Base-by-base conservation (phyloP, 2,329 filamentous ascomycete genomes). In the Neofusicoccum umdonicola region DNA sequence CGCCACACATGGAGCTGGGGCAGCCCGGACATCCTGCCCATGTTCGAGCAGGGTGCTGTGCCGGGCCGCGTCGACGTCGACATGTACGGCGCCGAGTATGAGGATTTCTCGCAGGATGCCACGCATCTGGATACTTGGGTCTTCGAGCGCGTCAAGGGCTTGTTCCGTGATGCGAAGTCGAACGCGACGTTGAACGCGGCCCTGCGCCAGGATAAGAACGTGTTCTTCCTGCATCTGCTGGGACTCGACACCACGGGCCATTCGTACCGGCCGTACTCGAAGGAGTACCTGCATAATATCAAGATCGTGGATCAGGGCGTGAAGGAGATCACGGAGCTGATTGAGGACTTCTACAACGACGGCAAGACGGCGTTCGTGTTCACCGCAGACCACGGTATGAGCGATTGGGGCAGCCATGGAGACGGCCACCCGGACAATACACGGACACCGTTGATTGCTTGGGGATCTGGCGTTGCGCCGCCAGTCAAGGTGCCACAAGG, bases 1-100 rank as follows among this genome's bases (percentile, higher is more conserved):
- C 85, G 90, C 51, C 96, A 99, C 79, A 99, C 96, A 7, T 99
- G 95, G 95, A 97, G 93, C 77, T 99, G 95, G 95, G 95, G 95
- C 2, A 97, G 93, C 73, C 95, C 95, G 1, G 95, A 99, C 78
- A 99, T 99, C 72, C 80, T 99, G 69, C 91, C 91, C 63, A 99
- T 99, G 95, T 99, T 99, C 75, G 88, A 96, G 74, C 86, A 93
- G 65, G 95, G 95, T n/a, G 94, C 95, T 27, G 88, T 91, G 9
- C 90, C 91, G 0, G 93, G 94, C 7, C 85, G 90, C 67, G 91
- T 99, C 1, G 91, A 97, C 77, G 90, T 92, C n/a, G 90, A 89
- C 68, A 91, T 85, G 66, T 99, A 99, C 74, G 87, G 85, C 9
- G 84, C 90, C 42, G 93, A 97, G 68, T 87, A 88, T 39, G 95